Evolutionary conservation across 192 early-diverging fungal species (phyloP), one percentile per base, ranked within the genome.

Genomic region (Rhizoclosmatium globosum): DNA sequence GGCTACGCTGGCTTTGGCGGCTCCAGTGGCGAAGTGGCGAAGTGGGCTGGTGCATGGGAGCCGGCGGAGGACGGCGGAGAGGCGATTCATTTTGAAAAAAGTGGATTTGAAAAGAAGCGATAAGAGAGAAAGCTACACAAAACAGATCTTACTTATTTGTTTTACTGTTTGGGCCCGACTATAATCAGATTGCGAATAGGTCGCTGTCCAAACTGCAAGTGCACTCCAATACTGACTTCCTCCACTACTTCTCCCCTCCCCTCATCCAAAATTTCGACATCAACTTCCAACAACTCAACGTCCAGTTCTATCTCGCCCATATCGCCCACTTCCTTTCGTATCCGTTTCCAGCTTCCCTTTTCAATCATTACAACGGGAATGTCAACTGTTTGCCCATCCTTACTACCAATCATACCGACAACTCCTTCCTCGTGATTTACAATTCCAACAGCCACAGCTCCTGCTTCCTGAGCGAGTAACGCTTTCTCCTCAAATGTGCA

Each of bases 401-500:
- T 58, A 38, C 43, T 56, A 4, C 76, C 53, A 64, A 76, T 39
- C 85, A 86, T 86, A 7, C 47, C 62, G 13, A 86, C 57, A 19
- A 86, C 3, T 7, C n/a, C 21, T 9, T 81, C 71, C 7, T 79
- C 72, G 4, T 61, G 4, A 65, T 80, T 84, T 4, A 79, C 77
- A 9, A 88, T 80, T 4, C 82, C 44, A 9, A 86, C 50, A 45
- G 68, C 87, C n/a, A 70, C 80, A 2, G 83, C 85, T 4, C 87
- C 87, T 2, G 82, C 81, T 3, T 69, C 50, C 61, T 81, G 58
- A 2, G 84, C 87, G 64, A 48, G 56, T 19, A 58, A 31, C 3
- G 82, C 66, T 74, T 88, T 88, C 46, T 82, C 83, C 6, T 67
- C 41, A 61, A 88, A 88, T 21, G 66, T 68, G 69, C 87, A 88